phyloP scores from a whole-genome alignment of 345 rosid genomes.

The Raphanus raphanistrum region DNA sequence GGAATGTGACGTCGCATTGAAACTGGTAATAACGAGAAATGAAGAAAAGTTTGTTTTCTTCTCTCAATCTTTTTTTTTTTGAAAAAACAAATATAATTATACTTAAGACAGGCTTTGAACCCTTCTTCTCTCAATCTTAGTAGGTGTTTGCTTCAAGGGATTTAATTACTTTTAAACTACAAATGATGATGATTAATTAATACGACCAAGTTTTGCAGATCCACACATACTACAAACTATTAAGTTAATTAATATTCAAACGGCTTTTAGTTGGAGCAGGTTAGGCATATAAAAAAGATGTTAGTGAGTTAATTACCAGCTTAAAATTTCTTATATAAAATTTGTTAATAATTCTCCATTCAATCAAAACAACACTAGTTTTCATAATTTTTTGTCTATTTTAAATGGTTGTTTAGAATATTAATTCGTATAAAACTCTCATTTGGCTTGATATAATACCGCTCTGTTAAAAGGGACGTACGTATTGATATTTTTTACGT shows the following conservation, averaged over 20 bases:
- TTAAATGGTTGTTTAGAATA: neutral
- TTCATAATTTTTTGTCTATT: neutral
- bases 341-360: neutral
- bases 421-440: neutral
- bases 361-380: neutral
- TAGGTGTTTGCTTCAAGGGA: constrained; percentile 18
- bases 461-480: neutral
- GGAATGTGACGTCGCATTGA: constrained; percentile 38
- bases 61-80: constrained; percentile 11
- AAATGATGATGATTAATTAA: constrained; percentile 15
- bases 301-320: neutral
- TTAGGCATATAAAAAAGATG: neutral
- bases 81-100: no score
- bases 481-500: neutral
- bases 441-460: neutral
- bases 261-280: constrained; percentile 38
- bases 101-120: no score
- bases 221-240: constrained; percentile 3
- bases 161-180: constrained; percentile 12
- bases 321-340: neutral
- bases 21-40: constrained; percentile 29
- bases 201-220: constrained; percentile 8
- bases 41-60: neutral
- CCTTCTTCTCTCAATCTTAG: constrained; percentile 23
- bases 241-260: constrained; percentile 13